A percentile compares a stretch with the other conserved stretches of the same genome.
These are phyloP conservation scores for Trichoderma hamatum DNA, from an alignment of 2,329 filamentous ascomycete genomes.

Conservation along the genomic window DNA sequence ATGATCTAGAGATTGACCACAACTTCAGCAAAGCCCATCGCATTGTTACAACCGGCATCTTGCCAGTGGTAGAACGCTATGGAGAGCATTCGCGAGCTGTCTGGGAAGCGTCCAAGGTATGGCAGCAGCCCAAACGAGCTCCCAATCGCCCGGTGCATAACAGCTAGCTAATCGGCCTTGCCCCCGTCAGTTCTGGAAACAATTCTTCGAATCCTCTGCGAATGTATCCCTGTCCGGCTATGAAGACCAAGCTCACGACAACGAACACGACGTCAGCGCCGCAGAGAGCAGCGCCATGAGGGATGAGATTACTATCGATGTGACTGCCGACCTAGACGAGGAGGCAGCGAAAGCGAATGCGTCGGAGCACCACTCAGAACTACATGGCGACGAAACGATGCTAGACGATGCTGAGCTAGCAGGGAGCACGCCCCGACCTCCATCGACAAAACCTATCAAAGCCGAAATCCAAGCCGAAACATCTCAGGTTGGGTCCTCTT, in stretches of 20 bases:
- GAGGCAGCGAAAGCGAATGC: constrained; percentile 43
- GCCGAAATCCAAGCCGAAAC: constrained; percentile 50
- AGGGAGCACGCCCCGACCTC: constrained; percentile 68
- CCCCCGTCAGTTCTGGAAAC: constrained; percentile 85
- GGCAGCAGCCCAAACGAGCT: background rate
- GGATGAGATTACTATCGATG: constrained; percentile 57
- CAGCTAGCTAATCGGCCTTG: background rate
- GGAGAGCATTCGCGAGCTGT: constrained; percentile 90
- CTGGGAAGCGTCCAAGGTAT: constrained; percentile 93
- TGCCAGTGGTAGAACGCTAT: constrained; percentile 94
- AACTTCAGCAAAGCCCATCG: constrained; percentile 97
- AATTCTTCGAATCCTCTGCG: constrained; percentile 98
- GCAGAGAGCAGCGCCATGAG: constrained; percentile 58
- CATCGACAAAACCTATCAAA: constrained; percentile 50
- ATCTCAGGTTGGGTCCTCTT: constrained; percentile 73
- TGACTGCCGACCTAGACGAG: constrained; percentile 47
- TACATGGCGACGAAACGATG: constrained; percentile 62
- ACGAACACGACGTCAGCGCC: constrained; percentile 57
- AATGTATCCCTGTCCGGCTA: constrained; percentile 96
- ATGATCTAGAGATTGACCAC: constrained; percentile 81
- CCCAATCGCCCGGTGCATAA: background rate
- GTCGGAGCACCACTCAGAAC: constrained; percentile 41
- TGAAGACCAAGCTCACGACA: constrained; percentile 71
- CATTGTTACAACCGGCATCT: constrained; percentile 90
- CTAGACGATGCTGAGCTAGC: constrained; percentile 66